Percentiles rank a stretch among this genome's conserved stretches.
Evolutionary conservation across 495 filamentous ascomycete species (phyloP).

Genomic region (Aspergillus saccharolyticus): DNA sequence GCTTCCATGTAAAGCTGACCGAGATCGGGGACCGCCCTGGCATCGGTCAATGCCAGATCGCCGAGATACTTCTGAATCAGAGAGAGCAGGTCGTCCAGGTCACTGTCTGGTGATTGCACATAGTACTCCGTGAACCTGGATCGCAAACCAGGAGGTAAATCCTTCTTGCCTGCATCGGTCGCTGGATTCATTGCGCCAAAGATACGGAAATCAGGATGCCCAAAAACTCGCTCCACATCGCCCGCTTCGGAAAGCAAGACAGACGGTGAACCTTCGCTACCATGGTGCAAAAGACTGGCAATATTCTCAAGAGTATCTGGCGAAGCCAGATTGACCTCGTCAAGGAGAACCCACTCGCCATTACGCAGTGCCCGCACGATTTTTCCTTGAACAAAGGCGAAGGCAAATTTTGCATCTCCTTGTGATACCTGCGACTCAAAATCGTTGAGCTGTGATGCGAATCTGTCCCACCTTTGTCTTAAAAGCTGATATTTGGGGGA

Average conservation of each 20-base stretch:
- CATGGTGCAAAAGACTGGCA: conserved; percentile 72
- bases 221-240: conserved; percentile 78
- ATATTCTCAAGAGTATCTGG: conserved; percentile 93
- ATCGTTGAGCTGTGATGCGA: conserved; percentile 67
- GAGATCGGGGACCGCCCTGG: conserved; percentile 66
- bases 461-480: conserved; percentile 73
- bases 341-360: conserved; percentile 95
- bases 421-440: conserved; percentile 77
- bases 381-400: conserved; percentile 92
- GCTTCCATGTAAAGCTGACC: conserved; percentile 81
- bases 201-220: conserved; percentile 89
- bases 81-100: conserved; percentile 72
- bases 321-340: conserved; percentile 95
- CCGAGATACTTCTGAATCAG: conserved; percentile 85
- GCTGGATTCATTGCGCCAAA: conserved; percentile 99
- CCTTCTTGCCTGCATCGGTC: conserved; percentile 92
- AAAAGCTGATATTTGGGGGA: conserved; percentile 60
- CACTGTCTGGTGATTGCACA: conserved; percentile 79
- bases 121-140: conserved; percentile 93
- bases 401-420: conserved; percentile 78
- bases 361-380: conserved; percentile 88
- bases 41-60: conserved; percentile 57
- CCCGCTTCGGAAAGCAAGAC: conserved; percentile 89
- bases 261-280: conserved; percentile 61
- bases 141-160: conserved; percentile 76